A percentile compares a stretch with the other conserved stretches of the same genome.
These are phyloP conservation scores for Fusarium camptoceras DNA, from an alignment of 2,329 filamentous ascomycete species.

Conservation along the genomic window DNA sequence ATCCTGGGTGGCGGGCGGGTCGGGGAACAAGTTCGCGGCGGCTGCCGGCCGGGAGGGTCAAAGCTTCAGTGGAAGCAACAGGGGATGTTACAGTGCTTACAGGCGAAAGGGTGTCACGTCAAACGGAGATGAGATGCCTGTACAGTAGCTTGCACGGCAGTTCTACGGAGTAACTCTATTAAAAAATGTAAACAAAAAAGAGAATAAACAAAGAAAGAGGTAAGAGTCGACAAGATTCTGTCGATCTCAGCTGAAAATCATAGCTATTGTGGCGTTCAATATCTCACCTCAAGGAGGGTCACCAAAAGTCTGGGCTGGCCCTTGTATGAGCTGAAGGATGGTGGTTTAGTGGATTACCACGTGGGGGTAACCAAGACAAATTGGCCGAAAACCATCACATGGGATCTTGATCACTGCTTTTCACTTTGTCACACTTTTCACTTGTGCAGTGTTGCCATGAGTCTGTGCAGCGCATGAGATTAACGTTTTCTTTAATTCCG, in stretches of 20 bases:
- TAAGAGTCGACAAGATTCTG: neutral
- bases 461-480: neutral
- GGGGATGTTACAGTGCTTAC: constrained; percentile 37
- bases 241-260: neutral
- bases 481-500: neutral
- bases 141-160: neutral
- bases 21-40: constrained; percentile 21
- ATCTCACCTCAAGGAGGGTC: constrained; percentile 17
- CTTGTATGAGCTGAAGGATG: neutral
- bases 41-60: constrained; percentile 18
- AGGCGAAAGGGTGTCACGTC: constrained; percentile 4
- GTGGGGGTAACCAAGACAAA: constrained; percentile 30
- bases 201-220: neutral
- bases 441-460: neutral
- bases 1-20: constrained; percentile 27
- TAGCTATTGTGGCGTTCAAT: constrained; percentile 22
- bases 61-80: constrained; percentile 21
- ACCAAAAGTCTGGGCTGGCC: constrained; percentile 10
- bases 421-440: constrained; percentile 42
- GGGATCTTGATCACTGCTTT: constrained; percentile 37
- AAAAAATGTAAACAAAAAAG: accelerated
- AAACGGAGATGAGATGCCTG: constrained; percentile 4
- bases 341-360: constrained; percentile 29
- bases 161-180: neutral
- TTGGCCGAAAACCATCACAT: constrained; percentile 13